These are phyloP conservation scores for Zoysia pacifica DNA, from an alignment of 176 grass and related monocot species.

Conservation along the genomic window DNA sequence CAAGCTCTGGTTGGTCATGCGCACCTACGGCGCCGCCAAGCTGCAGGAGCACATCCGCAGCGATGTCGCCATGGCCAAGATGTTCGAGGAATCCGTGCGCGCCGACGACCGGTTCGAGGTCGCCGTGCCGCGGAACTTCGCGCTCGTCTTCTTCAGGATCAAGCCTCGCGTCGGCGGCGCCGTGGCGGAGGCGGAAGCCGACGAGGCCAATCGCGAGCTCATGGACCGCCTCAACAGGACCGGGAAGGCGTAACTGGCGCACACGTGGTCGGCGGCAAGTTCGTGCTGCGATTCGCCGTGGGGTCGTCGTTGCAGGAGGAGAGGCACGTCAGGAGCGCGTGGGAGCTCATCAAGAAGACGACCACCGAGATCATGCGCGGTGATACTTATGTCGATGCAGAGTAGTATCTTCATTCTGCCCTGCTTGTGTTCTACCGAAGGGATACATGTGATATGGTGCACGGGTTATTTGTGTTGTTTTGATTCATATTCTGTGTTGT, in stretches of 20 bases:
- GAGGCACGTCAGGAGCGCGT: constrained; percentile 22
- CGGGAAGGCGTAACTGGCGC: constrained; percentile 27
- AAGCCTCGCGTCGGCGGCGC: not conserved
- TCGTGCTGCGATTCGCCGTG: constrained; percentile 41
- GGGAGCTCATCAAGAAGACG: constrained; percentile 35
- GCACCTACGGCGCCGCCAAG: not conserved
- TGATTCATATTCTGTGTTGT: too few species aligned
- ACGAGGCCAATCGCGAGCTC: constrained; percentile 27
- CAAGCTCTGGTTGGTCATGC: constrained; percentile 7
- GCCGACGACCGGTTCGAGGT: constrained; percentile 47
- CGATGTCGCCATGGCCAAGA: constrained; percentile 38
- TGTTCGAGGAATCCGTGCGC: constrained; percentile 44
- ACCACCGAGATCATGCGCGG: not conserved
- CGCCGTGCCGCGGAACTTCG: constrained; percentile 14
- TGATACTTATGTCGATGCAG: not conserved
- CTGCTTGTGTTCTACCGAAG: too few species aligned
- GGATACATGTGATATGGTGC: too few species aligned
- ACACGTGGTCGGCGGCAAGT: constrained; percentile 34
- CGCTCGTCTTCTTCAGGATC: constrained; percentile 51
- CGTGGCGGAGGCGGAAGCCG: constrained; percentile 14
- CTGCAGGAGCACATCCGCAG: constrained; percentile 8
- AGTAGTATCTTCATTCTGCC: too few species aligned
- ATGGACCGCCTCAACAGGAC: constrained; percentile 35
- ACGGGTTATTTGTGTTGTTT: too few species aligned
- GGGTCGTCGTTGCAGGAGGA: constrained; percentile 36